Conservation (phyloP, 495 filamentous ascomycete species). For the Sphaerosporella brunnea region DNA sequence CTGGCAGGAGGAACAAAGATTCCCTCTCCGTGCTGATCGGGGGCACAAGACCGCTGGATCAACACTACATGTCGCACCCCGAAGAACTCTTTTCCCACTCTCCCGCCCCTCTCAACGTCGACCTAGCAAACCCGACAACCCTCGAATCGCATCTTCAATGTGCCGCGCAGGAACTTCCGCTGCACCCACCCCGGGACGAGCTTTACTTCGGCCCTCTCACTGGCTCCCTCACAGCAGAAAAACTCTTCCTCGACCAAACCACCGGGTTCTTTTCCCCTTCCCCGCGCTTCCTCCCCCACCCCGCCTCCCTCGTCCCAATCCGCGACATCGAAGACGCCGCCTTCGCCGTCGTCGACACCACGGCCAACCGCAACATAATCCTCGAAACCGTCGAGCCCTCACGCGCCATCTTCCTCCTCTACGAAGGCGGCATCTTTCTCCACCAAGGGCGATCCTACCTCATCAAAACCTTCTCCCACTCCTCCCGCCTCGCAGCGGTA, state of each 20-base stretch:
- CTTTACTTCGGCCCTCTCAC: slow-evolving; percentile 58
- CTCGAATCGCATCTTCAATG: slow-evolving; percentile 91
- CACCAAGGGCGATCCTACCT: slow-evolving; percentile 88
- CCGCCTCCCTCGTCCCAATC: slow-evolving; percentile 68
- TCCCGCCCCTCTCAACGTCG: slow-evolving; percentile 74
- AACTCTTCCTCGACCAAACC: slow-evolving; percentile 44
- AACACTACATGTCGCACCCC: slow-evolving; percentile 92
- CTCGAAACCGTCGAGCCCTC: slow-evolving; percentile 94
- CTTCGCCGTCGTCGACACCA: slow-evolving; percentile 83
- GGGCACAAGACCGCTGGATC: slow-evolving; percentile 82
- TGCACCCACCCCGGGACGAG: slow-evolving; percentile 54
- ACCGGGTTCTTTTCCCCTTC: slow-evolving; percentile 79
- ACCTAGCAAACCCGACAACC: slow-evolving; percentile 77
- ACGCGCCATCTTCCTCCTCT: slow-evolving; percentile 85
- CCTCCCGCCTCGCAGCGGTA: slow-evolving; percentile 38
- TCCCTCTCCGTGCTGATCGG: slow-evolving; percentile 80
- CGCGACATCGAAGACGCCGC: slow-evolving; percentile 56
- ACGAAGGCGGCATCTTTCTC: slow-evolving; percentile 93
- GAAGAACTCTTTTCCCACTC: slow-evolving; percentile 91
- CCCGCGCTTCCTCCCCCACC: slow-evolving; percentile 69
- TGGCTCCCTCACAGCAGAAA: slow-evolving; percentile 32
- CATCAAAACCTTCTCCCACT: slow-evolving; percentile 70
- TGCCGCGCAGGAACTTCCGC: slow-evolving; percentile 87
- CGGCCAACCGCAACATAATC: slow-evolving; percentile 60
- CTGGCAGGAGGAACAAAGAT: slow-evolving; percentile 84